A percentile compares a stretch with the other conserved stretches of the same genome.
Conservation (phyloP, 805 yeast genomes). For the Saccharomycopsis fibuligera region DNA sequence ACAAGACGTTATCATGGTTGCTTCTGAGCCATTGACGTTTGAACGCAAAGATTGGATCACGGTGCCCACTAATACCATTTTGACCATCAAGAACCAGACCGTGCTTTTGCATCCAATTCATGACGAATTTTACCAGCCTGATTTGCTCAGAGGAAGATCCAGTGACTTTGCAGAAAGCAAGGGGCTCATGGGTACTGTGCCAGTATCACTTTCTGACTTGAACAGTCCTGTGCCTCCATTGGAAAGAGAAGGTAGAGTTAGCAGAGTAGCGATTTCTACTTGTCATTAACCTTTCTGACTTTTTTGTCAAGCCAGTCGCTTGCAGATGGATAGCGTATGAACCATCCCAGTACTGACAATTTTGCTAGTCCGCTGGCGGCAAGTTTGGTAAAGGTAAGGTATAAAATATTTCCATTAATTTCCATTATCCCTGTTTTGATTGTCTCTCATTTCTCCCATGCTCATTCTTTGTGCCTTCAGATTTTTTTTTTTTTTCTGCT, state of each 20-base stretch:
- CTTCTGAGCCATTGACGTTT: conserved; percentile 93
- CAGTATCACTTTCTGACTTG: conserved; percentile 43
- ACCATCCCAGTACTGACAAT: too few relatives aligned
- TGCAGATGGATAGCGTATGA: too few relatives aligned
- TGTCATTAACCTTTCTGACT: neutral
- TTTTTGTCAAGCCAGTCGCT: neutral
- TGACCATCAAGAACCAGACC: conserved; percentile 79
- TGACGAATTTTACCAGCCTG: conserved; percentile 80
- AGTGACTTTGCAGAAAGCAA: conserved; percentile 80
- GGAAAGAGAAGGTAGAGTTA: conserved; percentile 65
- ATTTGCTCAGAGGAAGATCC: conserved; percentile 62
- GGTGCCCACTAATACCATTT: conserved; percentile 84
- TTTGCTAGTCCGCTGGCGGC: too few relatives aligned
- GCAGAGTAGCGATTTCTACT: conserved; percentile 22
- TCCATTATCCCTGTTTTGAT: too few relatives aligned
- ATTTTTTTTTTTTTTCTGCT: neutral
- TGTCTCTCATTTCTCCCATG: too few relatives aligned
- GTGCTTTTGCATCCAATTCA: conserved; percentile 84
- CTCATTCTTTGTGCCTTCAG: conserved; percentile 3
- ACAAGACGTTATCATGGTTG: conserved; percentile 93
- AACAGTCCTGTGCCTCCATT: conserved; percentile 60
- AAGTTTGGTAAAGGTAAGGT: too few relatives aligned
- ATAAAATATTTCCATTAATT: too few relatives aligned
- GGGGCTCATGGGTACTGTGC: conserved; percentile 91
- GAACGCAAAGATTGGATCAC: conserved; percentile 98